Evolutionary conservation across 2,329 filamentous ascomycete species (phyloP).

Genomic region (Penicillium sp.): DNA sequence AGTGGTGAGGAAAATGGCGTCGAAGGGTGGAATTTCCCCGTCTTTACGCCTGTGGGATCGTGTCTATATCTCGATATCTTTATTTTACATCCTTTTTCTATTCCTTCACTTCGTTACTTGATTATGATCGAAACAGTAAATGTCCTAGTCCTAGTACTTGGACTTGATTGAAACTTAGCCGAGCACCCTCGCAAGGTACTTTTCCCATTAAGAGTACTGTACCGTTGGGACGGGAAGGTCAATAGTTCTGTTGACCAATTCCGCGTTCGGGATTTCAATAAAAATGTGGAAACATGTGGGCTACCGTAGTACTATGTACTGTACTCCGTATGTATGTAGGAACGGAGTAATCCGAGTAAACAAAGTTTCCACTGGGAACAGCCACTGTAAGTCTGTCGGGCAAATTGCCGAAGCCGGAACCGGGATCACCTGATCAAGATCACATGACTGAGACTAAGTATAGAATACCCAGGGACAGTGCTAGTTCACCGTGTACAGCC

Average conservation of each 20-base stretch:
- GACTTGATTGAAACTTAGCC: neutral
- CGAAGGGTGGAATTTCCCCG: constrained; percentile 19
- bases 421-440: constrained; percentile 12
- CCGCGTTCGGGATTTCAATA: neutral
- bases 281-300: too few relatives aligned
- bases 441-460: constrained; percentile 10
- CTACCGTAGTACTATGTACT: neutral
- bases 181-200: neutral
- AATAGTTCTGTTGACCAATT: neutral
- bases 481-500: neutral
- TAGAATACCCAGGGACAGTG: constrained; percentile 4
- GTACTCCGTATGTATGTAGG: neutral
- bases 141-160: neutral
- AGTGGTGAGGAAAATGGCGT: constrained; percentile 26
- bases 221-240: neutral
- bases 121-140: neutral
- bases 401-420: constrained; percentile 10
- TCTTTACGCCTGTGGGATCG: constrained; percentile 17
- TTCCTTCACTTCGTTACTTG: neutral
- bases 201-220: neutral
- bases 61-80: constrained; percentile 28
- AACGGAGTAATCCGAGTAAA: neutral
- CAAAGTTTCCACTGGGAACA: neutral
- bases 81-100: constrained; percentile 1
- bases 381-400: neutral